phyloP scores from a whole-genome alignment of 192 early-diverging fungal species.

The Mortierella antarctica region DNA sequence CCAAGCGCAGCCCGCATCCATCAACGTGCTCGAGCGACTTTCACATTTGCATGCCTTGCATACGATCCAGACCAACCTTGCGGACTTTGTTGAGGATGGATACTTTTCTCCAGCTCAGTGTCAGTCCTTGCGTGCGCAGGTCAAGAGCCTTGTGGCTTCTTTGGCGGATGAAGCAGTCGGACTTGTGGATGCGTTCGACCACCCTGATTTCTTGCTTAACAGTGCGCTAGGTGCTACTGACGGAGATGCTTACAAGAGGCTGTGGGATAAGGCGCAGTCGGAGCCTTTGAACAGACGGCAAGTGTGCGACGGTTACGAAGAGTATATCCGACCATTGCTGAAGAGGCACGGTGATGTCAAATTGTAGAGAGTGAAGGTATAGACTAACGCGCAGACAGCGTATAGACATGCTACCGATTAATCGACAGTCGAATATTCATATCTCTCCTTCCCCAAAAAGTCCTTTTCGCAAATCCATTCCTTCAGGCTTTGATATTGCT shows the following conservation, averaged over 20 bases:
- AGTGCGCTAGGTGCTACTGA: constrained; percentile 82
- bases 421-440: too few relatives aligned
- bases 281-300: constrained; percentile 50
- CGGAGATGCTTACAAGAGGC: constrained; percentile 77
- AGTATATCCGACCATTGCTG: constrained; percentile 44
- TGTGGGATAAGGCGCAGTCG: constrained; percentile 48
- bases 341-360: constrained; percentile 52
- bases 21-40: constrained; percentile 42
- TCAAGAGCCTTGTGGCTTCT: constrained; percentile 53
- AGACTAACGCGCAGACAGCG: too few relatives aligned
- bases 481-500: too few relatives aligned
- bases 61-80: constrained; percentile 47
- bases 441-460: too few relatives aligned
- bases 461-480: too few relatives aligned
- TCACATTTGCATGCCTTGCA: constrained; percentile 51
- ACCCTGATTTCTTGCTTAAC: constrained; percentile 79
- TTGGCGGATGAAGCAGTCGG: constrained; percentile 79
- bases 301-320: constrained; percentile 50
- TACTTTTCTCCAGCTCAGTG: constrained; percentile 41
- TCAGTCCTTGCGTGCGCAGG: constrained; percentile 29
- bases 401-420: too few relatives aligned
- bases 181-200: constrained; percentile 82
- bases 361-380: constrained; percentile 19
- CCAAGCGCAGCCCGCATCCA: constrained; percentile 16
- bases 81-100: constrained; percentile 50